Base-by-base conservation (phyloP, 176 grass and related monocot species). In the Rhipidocladum racemiflorum region DNA sequence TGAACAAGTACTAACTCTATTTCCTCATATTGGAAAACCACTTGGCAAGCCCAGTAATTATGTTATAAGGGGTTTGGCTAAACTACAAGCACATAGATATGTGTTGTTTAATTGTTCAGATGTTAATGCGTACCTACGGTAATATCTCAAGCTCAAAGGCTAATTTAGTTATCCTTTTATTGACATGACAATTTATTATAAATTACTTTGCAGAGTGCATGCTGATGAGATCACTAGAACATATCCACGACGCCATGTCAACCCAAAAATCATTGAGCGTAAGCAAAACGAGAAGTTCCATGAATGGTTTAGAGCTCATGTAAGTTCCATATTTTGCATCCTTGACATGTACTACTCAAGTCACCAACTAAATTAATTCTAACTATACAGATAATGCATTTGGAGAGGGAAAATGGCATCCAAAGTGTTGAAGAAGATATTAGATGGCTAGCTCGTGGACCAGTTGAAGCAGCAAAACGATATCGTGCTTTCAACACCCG, bases 21-120 rank as follows among this genome's bases (percentile, higher is more conserved):
- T 78, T 64, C 63, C 72, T 18, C 29, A 44, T 20, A 5, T 7
- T 14, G 75, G 35, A 1, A 57, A 24, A 7, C 53, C 68, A 74
- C 42, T 85, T 44, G 65, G 86, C 6, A 84, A 74, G 20, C 48
- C 55, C 16, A 10, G 30, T 2, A 56, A 6, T 21, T 83, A 32
- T 48, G 24, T 83, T 20, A 16, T 83, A 6, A 61, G 28, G 24
- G 12, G 30, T 76, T 51, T 78, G 65, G 61, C 70, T 4, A 77
- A 61, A 54, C 8, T 56, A 59, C 86, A 88, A 40, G 62, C 63
- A 63, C 73, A 84, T 46, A 54, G 60, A 50, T 88, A 72, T 64
- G 46, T 82, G 20, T 12, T 88, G 61, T 70, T 82, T 6, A 82
- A 84, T 72, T 84, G 49, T 77, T 48, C 28, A 1, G 20, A 56